Conservation (phyloP, 176 grass and related monocot species). For the Carex scoparia region DNA sequence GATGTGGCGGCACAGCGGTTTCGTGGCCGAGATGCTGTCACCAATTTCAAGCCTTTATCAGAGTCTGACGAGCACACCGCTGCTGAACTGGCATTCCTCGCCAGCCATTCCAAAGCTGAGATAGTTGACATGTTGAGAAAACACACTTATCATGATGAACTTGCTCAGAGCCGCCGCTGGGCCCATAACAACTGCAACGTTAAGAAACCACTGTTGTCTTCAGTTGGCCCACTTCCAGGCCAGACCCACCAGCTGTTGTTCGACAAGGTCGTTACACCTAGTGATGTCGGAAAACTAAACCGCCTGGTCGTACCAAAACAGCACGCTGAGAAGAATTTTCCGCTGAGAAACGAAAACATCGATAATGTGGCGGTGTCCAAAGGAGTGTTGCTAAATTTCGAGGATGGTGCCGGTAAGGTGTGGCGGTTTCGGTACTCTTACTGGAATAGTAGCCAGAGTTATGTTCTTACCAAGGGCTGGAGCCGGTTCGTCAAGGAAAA, state of each 20-base stretch:
- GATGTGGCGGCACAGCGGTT: conserved; percentile 74
- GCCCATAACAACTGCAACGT: background rate
- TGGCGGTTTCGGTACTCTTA: conserved; percentile 38
- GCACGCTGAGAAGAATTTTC: conserved; percentile 72
- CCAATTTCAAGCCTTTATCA: conserved; percentile 40
- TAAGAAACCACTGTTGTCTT: conserved; percentile 16
- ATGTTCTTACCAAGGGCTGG: conserved; percentile 51
- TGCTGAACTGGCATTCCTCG: conserved; percentile 44
- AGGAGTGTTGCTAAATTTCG: conserved; percentile 39
- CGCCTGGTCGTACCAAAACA: conserved; percentile 79
- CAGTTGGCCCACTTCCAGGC: background rate
- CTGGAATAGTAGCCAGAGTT: conserved; percentile 49
- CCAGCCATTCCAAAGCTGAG: conserved; percentile 58
- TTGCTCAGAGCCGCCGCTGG: conserved; percentile 35
- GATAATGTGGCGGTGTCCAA: conserved; percentile 15
- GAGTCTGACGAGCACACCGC: conserved; percentile 3
- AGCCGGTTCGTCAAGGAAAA: conserved; percentile 51
- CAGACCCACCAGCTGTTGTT: conserved; percentile 44
- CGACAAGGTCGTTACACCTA: conserved; percentile 68
- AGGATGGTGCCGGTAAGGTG: conserved; percentile 31
- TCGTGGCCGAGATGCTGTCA: conserved; percentile 53
- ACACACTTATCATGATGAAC: conserved; percentile 76
- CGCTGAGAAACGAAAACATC: background rate
- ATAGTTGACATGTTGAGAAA: conserved; percentile 80
- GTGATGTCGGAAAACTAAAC: conserved; percentile 77